phyloP scores from a whole-genome alignment of 768 basidiomycete genomes.

The Jaapia argillacea region DNA sequence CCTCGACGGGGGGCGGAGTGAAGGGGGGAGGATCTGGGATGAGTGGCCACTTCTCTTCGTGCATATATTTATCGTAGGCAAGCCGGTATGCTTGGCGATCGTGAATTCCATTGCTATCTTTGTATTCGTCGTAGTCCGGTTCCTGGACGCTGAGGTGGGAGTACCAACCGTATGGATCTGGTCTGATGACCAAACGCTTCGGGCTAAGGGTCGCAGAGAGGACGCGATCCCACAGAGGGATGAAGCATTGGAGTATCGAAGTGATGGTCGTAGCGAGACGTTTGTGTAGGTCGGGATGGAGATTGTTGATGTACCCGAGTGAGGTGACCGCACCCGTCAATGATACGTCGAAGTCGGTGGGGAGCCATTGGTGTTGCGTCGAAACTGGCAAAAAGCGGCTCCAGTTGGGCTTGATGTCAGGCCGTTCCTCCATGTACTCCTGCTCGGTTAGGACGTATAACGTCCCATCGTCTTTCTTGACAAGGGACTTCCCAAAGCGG shows the following conservation, averaged over 20 bases:
- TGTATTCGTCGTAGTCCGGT: too few species aligned
- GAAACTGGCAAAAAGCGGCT: too few species aligned
- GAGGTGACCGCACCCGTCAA: neutral
- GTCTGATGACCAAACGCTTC: too few species aligned
- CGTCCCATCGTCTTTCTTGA: neutral
- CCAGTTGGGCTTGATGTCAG: neutral
- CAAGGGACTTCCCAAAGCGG: slow-evolving; percentile 6
- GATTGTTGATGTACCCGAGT: neutral
- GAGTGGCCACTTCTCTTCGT: neutral
- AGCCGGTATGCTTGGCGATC: too few species aligned
- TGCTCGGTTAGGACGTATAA: neutral
- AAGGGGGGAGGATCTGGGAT: neutral
- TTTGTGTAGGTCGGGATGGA: neutral
- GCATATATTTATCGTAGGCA: too few species aligned
- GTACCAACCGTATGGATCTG: too few species aligned
- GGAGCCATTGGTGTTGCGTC: neutral
- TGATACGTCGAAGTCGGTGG: neutral
- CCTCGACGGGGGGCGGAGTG: neutral
- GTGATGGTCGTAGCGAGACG: neutral
- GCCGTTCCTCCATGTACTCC: neutral
- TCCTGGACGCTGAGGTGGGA: too few species aligned
- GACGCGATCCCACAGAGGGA: neutral
- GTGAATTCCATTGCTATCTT: too few species aligned
- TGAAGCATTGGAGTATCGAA: neutral
- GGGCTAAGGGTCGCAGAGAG: neutral